These are phyloP conservation scores for Collybiopsis confluens DNA, from an alignment of 768 basidiomycete species.

Conservation along the genomic window DNA sequence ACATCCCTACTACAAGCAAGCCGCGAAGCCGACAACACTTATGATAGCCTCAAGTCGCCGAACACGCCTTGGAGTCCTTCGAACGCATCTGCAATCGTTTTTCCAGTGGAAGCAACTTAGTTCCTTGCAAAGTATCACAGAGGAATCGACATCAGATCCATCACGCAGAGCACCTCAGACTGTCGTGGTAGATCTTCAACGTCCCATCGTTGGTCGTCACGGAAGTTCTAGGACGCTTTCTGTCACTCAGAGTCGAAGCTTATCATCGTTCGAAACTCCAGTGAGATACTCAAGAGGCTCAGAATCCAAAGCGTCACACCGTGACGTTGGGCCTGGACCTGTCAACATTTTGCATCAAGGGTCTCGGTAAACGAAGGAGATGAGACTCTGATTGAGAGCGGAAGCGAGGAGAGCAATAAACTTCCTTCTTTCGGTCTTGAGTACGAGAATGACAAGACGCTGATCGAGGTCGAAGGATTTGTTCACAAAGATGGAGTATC, in stretches of 20 bases:
- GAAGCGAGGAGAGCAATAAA: not conserved
- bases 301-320: no score
- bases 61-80: constrained; percentile 7
- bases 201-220: not conserved
- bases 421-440: no score
- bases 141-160: not conserved
- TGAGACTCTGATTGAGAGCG: not conserved
- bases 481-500: not conserved
- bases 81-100: constrained; percentile 8
- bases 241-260: not conserved
- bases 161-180: not conserved
- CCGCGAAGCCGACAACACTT: not conserved
- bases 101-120: constrained; percentile 1
- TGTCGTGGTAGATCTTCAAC: not conserved
- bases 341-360: no score
- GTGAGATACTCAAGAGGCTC: no score
- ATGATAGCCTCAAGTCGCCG: constrained; percentile 1
- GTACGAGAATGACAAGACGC: not conserved
- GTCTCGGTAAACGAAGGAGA: not conserved
- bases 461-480: not conserved
- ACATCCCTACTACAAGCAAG: no score
- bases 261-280: no score
- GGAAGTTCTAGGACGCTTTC: not conserved
- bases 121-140: constrained; percentile 2
- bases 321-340: not conserved